phyloP scores from a whole-genome alignment of 2,329 filamentous ascomycete species.

The Cladophialophora yegresii region DNA sequence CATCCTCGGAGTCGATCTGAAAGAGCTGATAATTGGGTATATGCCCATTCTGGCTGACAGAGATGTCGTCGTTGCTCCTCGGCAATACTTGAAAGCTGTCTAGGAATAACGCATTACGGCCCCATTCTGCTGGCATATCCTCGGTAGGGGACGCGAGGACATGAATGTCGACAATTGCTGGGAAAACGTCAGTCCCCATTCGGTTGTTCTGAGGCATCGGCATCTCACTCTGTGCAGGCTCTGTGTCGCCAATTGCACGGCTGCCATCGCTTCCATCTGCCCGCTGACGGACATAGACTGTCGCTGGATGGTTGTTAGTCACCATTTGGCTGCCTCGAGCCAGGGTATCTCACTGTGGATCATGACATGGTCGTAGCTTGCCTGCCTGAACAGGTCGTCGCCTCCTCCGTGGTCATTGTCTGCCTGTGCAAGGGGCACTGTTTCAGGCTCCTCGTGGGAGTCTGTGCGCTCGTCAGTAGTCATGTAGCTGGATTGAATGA shows the following conservation, averaged over 20 bases:
- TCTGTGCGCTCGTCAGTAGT: not conserved
- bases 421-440: not conserved
- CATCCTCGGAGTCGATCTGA: not conserved
- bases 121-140: not conserved
- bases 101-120: not conserved
- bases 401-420: not conserved
- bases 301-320: not conserved
- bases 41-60: too few relatives aligned
- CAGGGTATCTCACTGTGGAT: not conserved
- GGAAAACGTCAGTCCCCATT: not conserved
- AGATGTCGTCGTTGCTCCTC: not conserved
- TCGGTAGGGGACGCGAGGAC: not conserved
- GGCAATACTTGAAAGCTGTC: not conserved
- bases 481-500: not conserved
- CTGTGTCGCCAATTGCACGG: too few relatives aligned
- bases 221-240: not conserved
- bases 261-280: too few relatives aligned
- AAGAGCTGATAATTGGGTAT: not conserved
- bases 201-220: not conserved
- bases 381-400: not conserved
- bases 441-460: not conserved
- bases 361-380: not conserved
- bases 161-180: not conserved
- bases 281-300: not conserved
- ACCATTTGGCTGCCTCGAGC: not conserved